Base-by-base conservation (phyloP, 805 yeast species). In the Barnettozyma salicaria region DNA sequence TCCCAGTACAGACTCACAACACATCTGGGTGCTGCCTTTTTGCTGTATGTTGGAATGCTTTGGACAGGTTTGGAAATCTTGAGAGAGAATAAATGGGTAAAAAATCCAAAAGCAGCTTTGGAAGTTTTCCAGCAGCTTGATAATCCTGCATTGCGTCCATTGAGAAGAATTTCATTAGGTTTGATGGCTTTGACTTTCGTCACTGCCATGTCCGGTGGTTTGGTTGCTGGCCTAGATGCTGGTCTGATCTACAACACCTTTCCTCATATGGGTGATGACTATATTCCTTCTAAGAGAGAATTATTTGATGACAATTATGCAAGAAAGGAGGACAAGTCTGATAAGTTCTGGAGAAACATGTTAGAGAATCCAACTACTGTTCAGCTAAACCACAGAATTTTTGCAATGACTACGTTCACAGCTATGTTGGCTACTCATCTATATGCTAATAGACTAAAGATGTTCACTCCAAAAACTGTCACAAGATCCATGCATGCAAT, bases 171-270 rank as follows among this genome's bases (percentile, higher is more conserved):
- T 23, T 72, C 85, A 2, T 41, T 63, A 8, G 81, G 70, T 0
- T 61, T 92, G 27, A 64, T 86, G 21, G 78, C 67, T 3, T 63
- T 90, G 36, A 81, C 90, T 1, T 90, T 88, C 50, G 41, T 81
- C 27, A 92, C 99, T 14, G 96, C 97, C 13, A 83, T 92, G 94
- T 76, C 95, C 9, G 99, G 98, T 43, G 97, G 96, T 12, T 77
- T 92, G 70, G 99, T 92, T 30, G 98, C 99, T 12, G 98, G 98
- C 7, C 68, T 92, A 38, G 98, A 92, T 62, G 98, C 99, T 3
- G 98, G 98, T 34, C 68, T 89, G 61, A 88, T 92, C 48, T 92
- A 92, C 63, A 92, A 92, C 61, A 81, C 94, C 4, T 92, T 88
- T 73, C 98, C 99, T 22, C 84, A 80, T 52, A 92, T 92, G 98